phyloP scores from a whole-genome alignment of 305 asterid genomes.

The Fraxinus baroniana region DNA sequence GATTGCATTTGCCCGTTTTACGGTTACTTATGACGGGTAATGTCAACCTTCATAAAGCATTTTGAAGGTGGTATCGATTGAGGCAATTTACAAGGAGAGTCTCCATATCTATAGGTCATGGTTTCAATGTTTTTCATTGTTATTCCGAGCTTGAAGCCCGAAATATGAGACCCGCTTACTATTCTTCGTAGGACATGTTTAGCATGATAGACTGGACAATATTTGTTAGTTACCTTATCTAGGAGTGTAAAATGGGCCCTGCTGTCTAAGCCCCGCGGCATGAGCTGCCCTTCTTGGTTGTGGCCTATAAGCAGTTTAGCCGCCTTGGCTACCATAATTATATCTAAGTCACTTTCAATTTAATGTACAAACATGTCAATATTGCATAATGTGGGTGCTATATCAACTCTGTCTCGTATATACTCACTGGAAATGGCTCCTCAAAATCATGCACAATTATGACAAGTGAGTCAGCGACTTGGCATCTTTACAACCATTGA shows the following conservation, averaged over 20 bases:
- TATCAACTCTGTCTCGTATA: no score
- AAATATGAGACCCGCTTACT: background rate
- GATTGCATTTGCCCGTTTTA: background rate
- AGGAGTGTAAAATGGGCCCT: background rate
- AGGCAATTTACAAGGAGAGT: background rate
- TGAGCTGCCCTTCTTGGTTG: background rate
- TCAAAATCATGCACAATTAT: background rate
- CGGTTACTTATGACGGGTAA: background rate
- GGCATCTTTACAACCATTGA: background rate
- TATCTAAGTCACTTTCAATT: background rate
- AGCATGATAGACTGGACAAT: background rate
- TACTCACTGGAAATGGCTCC: background rate
- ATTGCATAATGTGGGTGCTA: background rate
- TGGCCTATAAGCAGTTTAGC: background rate
- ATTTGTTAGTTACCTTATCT: background rate
- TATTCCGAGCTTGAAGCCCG: background rate
- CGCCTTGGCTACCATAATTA: background rate
- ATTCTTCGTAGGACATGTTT: background rate
- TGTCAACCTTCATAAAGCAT: background rate
- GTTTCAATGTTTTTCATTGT: background rate
- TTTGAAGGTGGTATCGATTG: background rate
- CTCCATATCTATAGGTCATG: background rate
- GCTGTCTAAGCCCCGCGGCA: no score
- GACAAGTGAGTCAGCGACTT: background rate
- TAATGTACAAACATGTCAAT: background rate